Evolutionary conservation across 768 basidiomycete species (phyloP).

Genomic region (Tulasnella sp.): DNA sequence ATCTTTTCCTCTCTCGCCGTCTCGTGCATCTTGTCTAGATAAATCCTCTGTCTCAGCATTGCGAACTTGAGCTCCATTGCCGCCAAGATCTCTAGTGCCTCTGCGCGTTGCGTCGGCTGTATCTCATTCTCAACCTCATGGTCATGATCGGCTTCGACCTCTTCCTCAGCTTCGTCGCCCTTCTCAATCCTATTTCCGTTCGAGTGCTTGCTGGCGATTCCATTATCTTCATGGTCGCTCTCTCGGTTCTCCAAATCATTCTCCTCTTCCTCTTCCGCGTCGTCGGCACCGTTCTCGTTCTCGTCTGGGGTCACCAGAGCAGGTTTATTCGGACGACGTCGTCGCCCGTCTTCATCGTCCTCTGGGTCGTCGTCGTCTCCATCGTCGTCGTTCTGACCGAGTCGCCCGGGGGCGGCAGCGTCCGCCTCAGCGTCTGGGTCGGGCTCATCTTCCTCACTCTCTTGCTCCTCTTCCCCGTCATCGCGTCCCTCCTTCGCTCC

Average conservation of each 20-base stretch:
- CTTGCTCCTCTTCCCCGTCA: conserved; percentile 21
- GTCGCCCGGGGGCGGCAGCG: not conserved
- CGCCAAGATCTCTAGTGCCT: conserved; percentile 80
- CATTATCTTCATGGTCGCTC: conserved; percentile 20
- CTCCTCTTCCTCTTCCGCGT: conserved; percentile 24
- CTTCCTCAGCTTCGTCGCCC: conserved; percentile 24
- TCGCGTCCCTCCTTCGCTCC: conserved; percentile 49
- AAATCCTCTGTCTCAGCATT: conserved; percentile 70
- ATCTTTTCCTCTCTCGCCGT: conserved; percentile 81
- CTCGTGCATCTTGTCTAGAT: conserved; percentile 89
- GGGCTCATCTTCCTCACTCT: not conserved
- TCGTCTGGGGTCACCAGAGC: not conserved
- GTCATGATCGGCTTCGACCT: conserved; percentile 33
- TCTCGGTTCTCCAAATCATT: conserved; percentile 22
- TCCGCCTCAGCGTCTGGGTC: not conserved
- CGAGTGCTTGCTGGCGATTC: not conserved
- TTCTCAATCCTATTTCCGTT: conserved; percentile 16
- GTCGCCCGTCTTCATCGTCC: not conserved
- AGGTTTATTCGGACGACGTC: not conserved
- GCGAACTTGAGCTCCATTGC: conserved; percentile 92
- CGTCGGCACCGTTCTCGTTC: conserved; percentile 22
- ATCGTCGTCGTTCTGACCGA: not conserved
- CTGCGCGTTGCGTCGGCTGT: conserved; percentile 71
- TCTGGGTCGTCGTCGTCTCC: conserved; percentile 9
- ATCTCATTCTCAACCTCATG: conserved; percentile 46